Evolutionary conservation across 768 basidiomycete species (phyloP), one percentile per base, ranked within the genome.

Genomic region (Galerina marginata): DNA sequence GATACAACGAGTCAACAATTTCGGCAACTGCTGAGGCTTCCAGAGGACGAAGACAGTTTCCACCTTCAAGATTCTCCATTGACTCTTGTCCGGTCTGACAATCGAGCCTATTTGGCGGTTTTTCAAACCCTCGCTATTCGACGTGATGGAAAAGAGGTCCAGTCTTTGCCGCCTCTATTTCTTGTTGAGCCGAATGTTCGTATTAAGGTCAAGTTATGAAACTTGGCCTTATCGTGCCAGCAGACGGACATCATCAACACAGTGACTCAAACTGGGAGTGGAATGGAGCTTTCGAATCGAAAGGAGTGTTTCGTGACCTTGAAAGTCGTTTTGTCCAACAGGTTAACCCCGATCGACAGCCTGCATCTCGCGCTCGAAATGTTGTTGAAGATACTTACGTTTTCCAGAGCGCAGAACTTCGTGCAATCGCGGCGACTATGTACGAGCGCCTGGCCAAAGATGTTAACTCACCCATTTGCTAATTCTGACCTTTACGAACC

Each of bases 61-160:
- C 57, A 10, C 11, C 44, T 58, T 20, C 57, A 49, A 42, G 62
- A 63, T 39, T 58, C 62, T 14, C 53, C 47, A 6, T 37, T 63
- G n/a, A 63, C 47, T 20, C 29, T 63, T 40, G 62, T 63, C 11
- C 37, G 33, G 11, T 63, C 58, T 43, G 50, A 63, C 33, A 49
- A 54, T 11, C 23, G 51, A 25, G 37, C 45, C 12, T 63, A 55
- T 33, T 52, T 63, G 11, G 58, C 58, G 16, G 62, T 56, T 25
- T 56, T 64, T 37, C 62, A 64, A 29, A 6, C 6, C 4, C 29
- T 29, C 6, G 6, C 4, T 29, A 29, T 29, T 29, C 29, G 29
- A 3, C 29, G 29, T 29, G 29, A 29, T 29, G 29, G 29, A 6
- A 29, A 29, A 6, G 29, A 29, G 29, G 29, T 29, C 6, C 29